Evolutionary conservation across 768 basidiomycete species (phyloP), one percentile per base, ranked within the genome.

Genomic region (Hirschioporus abietinus): DNA sequence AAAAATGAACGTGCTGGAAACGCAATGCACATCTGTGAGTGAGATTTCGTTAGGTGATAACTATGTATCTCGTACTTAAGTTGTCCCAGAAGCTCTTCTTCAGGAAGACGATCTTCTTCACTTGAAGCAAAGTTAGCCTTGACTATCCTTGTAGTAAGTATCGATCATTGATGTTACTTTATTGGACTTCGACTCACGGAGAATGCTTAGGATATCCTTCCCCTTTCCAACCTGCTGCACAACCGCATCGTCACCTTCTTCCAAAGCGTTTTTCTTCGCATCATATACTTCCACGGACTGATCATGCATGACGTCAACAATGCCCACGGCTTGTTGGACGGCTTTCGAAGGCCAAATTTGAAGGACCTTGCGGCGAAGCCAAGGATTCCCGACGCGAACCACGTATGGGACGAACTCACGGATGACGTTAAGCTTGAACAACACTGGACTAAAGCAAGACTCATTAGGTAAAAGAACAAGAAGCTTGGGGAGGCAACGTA

Each of bases 21-120:
- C 20, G 68, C 63, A 60, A 66, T n/a, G 34, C 9, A 67, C 63
- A 23, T 63, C 61, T 3, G 25, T 52, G 42, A 52, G 42, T 20
- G 12, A 52, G 20, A 2, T 52, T 52, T 52, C 42, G 30, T 3
- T 30, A 30, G 3, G 8, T 30, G n/a, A n/a, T n/a, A n/a, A 30
- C 12, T 52, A 52, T 15, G 3, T 52, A 61, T 26, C 23, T 1
- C 60, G 10, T 61, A 61, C 60, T 61, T 61, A 12, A 61, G 70
- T 62, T 73, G 72, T 7, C 66, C 72, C 1, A 71, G 34, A 36
- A 73, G 66, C 42, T 73, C 68, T 5, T 71, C 67, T 24, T 73
- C 72, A 0, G 72, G 69, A 1, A 73, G 64, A 15, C 66, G 25
- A 7, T 73, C 71, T 1, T 65, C 58, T 36, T 67, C 66, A 0